Evolutionary conservation across 352 stramenopile genomes (phyloP), one percentile per base, ranked within the genome.

Genomic region (Thalassiosira sp.): DNA sequence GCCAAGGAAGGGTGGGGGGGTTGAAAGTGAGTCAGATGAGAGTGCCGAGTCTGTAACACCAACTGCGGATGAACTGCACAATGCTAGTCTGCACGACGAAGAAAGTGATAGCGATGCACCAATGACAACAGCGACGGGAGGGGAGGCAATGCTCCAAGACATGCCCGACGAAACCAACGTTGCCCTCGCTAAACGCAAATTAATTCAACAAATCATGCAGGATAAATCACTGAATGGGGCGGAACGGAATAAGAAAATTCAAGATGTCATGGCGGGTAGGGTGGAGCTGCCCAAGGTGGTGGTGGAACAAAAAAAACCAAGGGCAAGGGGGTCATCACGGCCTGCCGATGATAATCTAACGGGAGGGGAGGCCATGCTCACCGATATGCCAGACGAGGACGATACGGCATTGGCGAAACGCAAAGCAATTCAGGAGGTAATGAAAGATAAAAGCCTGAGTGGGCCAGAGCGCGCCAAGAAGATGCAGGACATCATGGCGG

Each of bases 381-480:
- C 6, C 10, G 45, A 54, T 25, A 54, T 54, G 45, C 45, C 45
- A 6, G 45, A 54, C 11, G 45, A 54, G 11, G 24, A 25, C n/a
- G 15, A 43, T 61, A 27, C 16, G 5, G 53, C 53, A 13, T 27
- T 43, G 16, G 46, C 53, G 33, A 80, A 80, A 25, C 67, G 67
- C 0, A 15, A 48, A 27, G 25, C 59, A 15, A 76, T 76, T 25
- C 67, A 76, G 20, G 8, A 25, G 15, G 35, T 57, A 3, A 76
- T 76, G 67, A 24, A 20, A 7, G 42, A 61, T 24, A 62, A n/a
- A 28, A 59, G 42, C 15, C 27, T 62, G 6, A 42, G 35, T 27
- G 35, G 10, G 5, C 1, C 11, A 1, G 27, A 61, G 7, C 13
- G 27, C 27, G 46, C 8, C 13, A 43, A 61, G 28, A 61, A 45